phyloP scores from a whole-genome alignment of 768 basidiomycete species.

The Mycena vulgaris region DNA sequence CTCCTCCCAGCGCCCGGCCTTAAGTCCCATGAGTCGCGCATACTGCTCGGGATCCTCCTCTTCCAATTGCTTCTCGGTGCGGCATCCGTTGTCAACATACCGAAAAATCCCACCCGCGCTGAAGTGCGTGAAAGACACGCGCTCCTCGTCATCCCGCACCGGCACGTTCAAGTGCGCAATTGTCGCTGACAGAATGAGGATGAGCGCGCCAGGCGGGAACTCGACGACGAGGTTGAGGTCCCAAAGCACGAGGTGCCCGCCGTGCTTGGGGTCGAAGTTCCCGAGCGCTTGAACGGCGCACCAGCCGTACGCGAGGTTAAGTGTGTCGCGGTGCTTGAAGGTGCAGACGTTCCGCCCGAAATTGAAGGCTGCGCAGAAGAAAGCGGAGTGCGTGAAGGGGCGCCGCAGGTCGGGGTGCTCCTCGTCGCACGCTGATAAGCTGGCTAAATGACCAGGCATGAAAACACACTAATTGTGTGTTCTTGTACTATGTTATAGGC shows the following conservation, averaged over 20 bases:
- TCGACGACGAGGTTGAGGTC: not conserved
- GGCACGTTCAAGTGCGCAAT: not conserved
- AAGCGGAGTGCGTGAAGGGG: not conserved
- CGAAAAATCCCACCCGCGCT: not conserved
- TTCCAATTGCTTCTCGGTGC: not conserved
- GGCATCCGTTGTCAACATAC: not conserved
- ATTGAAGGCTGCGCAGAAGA: not conserved
- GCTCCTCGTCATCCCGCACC: not conserved
- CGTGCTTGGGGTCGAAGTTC: not conserved
- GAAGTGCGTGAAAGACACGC: not conserved
- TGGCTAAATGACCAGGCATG: too few relatives aligned
- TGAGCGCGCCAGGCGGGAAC: not conserved
- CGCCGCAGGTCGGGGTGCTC: not conserved
- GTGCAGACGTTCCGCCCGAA: too few relatives aligned
- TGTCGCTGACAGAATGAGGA: not conserved
- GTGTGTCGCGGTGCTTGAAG: not conserved
- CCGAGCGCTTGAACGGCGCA: not conserved
- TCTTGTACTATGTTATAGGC: too few relatives aligned
- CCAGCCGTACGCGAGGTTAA: not conserved
- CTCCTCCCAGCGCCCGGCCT: too few relatives aligned
- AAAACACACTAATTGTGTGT: too few relatives aligned
- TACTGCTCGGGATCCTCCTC: not conserved
- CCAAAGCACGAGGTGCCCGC: not conserved
- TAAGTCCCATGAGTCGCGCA: too few relatives aligned
- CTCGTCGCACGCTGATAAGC: too few relatives aligned